Percentiles rank a stretch among this genome's conserved stretches.
These are phyloP conservation scores for Aleurites moluccanus DNA, from an alignment of 441 rosid species.

Conservation along the genomic window DNA sequence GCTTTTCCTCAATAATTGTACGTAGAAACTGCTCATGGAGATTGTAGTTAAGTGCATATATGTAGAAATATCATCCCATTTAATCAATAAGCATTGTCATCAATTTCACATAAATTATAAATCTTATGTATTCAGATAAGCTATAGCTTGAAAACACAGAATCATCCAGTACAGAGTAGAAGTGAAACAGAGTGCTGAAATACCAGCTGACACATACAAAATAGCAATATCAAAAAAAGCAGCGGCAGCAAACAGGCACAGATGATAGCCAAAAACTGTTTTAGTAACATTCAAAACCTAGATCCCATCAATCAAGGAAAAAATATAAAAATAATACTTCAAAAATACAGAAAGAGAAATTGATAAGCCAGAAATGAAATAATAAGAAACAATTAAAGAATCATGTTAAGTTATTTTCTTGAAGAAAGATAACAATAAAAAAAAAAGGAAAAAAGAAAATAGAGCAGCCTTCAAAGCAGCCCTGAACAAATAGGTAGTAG, in stretches of 20 bases:
- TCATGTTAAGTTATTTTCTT: not conserved
- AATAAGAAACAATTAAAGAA: not conserved
- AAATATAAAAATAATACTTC: not conserved
- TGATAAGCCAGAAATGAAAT: not conserved
- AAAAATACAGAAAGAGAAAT: not conserved
- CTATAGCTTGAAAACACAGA: not conserved
- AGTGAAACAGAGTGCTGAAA: not conserved
- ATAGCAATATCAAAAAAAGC: not conserved
- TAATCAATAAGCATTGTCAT: not conserved
- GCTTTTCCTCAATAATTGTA: slow-evolving; percentile 61
- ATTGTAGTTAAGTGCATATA: slow-evolving; percentile 4
- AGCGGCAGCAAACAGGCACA: not conserved
- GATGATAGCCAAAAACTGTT: not conserved
- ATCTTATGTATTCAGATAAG: not conserved
- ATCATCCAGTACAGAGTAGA: too few species aligned
- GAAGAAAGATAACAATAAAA: not conserved
- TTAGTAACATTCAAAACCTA: not conserved
- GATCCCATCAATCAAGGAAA: not conserved
- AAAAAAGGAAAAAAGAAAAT: too few species aligned
- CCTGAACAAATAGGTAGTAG: too few species aligned
- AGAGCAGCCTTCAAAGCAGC: too few species aligned
- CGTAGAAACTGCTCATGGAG: slow-evolving; percentile 58
- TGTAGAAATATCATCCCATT: slow-evolving; percentile 4
- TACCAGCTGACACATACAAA: not conserved
- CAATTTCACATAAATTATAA: not conserved